Percentiles rank a stretch among this genome's conserved stretches.
Evolutionary conservation across 2,329 filamentous ascomycete genomes (phyloP).

Genomic region (Pseudocercospora musae): DNA sequence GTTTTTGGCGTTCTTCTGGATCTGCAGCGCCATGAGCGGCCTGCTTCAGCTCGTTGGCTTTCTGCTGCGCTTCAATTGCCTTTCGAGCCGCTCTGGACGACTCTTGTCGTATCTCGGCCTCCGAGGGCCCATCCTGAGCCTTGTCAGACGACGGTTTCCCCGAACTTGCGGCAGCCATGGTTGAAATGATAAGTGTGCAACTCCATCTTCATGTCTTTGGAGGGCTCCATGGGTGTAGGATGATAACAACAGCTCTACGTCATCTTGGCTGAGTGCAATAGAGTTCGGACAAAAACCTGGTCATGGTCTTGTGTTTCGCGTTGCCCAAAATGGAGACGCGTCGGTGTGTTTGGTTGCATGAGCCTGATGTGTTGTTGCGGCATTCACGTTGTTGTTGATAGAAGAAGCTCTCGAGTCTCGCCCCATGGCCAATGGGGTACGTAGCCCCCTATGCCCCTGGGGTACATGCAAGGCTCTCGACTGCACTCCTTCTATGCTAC

Average conservation of each 20-base stretch:
- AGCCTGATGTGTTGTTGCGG: neutral
- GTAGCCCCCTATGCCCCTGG: too few species aligned
- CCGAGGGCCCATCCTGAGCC: constrained; percentile 5
- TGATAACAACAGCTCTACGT: constrained; percentile 11
- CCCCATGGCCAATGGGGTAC: too few species aligned
- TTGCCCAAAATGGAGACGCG: neutral
- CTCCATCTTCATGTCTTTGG: neutral
- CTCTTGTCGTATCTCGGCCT: constrained; percentile 27
- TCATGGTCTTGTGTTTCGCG: neutral
- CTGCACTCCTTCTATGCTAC: too few species aligned
- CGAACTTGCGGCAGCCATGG: constrained; percentile 2
- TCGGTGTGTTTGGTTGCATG: neutral
- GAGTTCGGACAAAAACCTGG: constrained; percentile 12
- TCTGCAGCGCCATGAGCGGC: constrained; percentile 32
- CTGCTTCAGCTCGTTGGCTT: constrained; percentile 29
- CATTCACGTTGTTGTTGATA: neutral
- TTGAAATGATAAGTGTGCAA: neutral
- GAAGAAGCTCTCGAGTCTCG: too few species aligned
- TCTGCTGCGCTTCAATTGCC: constrained; percentile 26
- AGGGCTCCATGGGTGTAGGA: neutral
- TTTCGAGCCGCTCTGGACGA: constrained; percentile 27
- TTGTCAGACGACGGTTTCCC: neutral
- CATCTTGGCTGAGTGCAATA: constrained; percentile 6
- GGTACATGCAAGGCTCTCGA: neutral
- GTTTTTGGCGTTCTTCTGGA: constrained; percentile 32